phyloP scores from a whole-genome alignment of 805 yeast species.

The Zygosaccharomyces bailii region DNA sequence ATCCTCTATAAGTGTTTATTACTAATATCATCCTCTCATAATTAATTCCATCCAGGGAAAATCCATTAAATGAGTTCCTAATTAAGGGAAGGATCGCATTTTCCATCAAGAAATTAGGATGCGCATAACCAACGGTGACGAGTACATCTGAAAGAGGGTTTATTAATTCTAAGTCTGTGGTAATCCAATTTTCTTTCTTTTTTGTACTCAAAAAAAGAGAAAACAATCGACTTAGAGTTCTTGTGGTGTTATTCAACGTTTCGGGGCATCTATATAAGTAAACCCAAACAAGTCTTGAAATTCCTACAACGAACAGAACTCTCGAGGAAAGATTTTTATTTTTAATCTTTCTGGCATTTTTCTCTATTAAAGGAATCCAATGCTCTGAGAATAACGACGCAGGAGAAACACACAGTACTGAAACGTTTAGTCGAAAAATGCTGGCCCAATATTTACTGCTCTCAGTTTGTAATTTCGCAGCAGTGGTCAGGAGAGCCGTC shows the following conservation, averaged over 20 bases:
- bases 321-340: constrained; percentile 55
- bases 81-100: constrained; percentile 70
- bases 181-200: constrained; percentile 74
- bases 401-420: constrained; percentile 78
- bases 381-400: constrained; percentile 63
- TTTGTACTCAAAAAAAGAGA: constrained; percentile 52
- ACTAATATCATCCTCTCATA: constrained; percentile 72
- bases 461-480: constrained; percentile 43
- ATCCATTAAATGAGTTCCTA: constrained; percentile 55
- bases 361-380: constrained; percentile 72
- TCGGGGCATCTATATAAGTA: constrained; percentile 83
- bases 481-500: constrained; percentile 52
- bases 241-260: constrained; percentile 80
- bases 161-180: constrained; percentile 57
- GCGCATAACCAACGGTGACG: constrained; percentile 75
- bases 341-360: constrained; percentile 56
- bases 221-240: constrained; percentile 66
- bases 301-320: constrained; percentile 56
- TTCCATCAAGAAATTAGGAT: constrained; percentile 75
- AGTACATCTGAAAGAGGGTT: constrained; percentile 68
- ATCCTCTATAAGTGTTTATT: constrained; percentile 65
- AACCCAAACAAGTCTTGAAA: constrained; percentile 83
- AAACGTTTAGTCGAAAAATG: constrained; percentile 62
- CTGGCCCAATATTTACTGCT: constrained; percentile 57
- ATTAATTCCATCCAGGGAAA: constrained; percentile 54